Evolutionary conservation across 176 grass and related monocot species (phyloP), one percentile per base, ranked within the genome.

Genomic region (Rhipidocladum racemiflorum): DNA sequence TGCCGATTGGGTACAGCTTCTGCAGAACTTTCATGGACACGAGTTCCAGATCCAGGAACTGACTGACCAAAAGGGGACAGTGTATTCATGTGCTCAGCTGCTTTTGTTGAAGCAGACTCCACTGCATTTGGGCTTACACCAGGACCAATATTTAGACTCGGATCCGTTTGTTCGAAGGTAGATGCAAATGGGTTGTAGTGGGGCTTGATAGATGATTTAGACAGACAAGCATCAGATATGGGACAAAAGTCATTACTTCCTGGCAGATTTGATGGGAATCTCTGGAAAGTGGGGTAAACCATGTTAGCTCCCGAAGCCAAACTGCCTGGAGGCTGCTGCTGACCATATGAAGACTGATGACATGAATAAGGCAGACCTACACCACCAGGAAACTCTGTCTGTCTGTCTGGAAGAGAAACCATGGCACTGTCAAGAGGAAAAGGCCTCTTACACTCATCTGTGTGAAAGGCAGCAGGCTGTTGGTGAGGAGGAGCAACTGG

Each of bases 111-210:
- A 81, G 70, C 72, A 80, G 84, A 83, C 39, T 45, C 85, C 84
- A 82, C 54, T 44, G 55, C 78, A 86, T 79, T 78, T 76, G 87
- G 72, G 56, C 81, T 86, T 81, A 66, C 21, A 81, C 54, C 24
- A 68, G 74, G 71, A 61, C 9, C 76, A 76, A 95, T 84, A 62
- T 78, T 80, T 72, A 84, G 75, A 81, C 20, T 81, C 18, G 77
- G 76, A 48, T 87, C 92, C 82, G 85, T 78, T 69, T 86, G 78
- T 84, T 99, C 96, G 85, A 99, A 99, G n/a, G 96, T 99, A 75
- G 96, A 99, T 64, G 96, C 96, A 83, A 91, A 99, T 71, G 96
- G 96, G 65, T 99, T 99, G 72, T 93, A 93, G 63, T 92, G 96
- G 70, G 85, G 92, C 57, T 92, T 90, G 68, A 99, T 95, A 24